Conservation (phyloP, 441 rosid genomes). For the California macrophylla region DNA sequence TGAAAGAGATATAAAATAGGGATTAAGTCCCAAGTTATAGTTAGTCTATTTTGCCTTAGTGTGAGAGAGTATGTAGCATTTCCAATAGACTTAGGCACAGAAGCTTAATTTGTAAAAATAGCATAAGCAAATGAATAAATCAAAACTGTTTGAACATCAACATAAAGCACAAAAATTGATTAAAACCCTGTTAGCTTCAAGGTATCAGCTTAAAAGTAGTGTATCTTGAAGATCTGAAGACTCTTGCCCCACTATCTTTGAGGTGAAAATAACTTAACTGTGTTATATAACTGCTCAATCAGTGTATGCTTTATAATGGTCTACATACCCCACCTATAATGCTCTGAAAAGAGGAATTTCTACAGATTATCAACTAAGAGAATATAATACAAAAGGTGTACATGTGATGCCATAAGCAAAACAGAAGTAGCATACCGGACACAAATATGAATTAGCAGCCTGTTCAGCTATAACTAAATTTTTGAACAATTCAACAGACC, state of each 20-base stretch:
- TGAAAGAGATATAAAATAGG: background rate
- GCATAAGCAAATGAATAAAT: background rate
- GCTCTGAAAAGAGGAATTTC: background rate
- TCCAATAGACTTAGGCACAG: slow-evolving; percentile 4
- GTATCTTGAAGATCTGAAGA: background rate
- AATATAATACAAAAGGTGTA: background rate
- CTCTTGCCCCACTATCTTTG: background rate
- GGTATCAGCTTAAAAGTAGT: background rate
- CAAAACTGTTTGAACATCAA: background rate
- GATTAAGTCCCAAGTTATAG: too few species aligned
- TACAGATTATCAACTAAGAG: background rate
- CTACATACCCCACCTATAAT: background rate
- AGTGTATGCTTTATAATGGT: background rate
- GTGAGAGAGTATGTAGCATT: background rate
- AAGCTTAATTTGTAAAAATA: background rate
- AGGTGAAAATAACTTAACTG: background rate
- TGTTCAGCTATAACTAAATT: background rate
- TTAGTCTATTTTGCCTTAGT: background rate
- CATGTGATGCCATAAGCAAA: background rate
- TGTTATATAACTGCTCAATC: background rate
- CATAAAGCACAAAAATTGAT: background rate
- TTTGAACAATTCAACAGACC: too few species aligned
- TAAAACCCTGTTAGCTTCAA: background rate
- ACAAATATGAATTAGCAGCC: too few species aligned
- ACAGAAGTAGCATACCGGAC: background rate